phyloP scores from a whole-genome alignment of 2,329 filamentous ascomycete genomes.

The Exophiala lecanii-corni region DNA sequence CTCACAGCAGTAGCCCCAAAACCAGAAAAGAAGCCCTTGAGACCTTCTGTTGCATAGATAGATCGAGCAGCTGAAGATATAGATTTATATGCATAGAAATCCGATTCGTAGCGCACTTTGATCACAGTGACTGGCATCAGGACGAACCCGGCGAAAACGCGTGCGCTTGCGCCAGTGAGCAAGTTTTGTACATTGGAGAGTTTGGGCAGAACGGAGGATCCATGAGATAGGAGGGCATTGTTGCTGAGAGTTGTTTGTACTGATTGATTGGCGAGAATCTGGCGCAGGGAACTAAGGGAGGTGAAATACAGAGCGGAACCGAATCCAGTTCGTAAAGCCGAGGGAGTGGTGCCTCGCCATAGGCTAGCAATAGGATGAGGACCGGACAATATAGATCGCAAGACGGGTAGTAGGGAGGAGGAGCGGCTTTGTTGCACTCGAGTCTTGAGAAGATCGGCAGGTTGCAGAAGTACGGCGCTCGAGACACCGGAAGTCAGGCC shows the following conservation, averaged over 20 bases:
- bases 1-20: conserved; percentile 90
- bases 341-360: conserved; percentile 90
- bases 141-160: conserved; percentile 80
- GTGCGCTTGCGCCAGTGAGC: conserved; percentile 73
- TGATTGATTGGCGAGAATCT: conserved; percentile 43
- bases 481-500: conserved; percentile 82
- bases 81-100: conserved; percentile 75
- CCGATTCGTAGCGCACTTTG: conserved; percentile 93
- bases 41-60: conserved; percentile 67
- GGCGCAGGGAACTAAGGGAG: conserved; percentile 76
- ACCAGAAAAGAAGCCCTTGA: conserved; percentile 84
- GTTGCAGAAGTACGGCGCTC: conserved; percentile 86
- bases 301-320: conserved; percentile 94
- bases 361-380: conserved; percentile 66
- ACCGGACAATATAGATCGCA: conserved; percentile 64
- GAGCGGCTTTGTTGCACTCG: conserved; percentile 82
- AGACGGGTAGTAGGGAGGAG: conserved; percentile 62
- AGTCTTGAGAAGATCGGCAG: conserved; percentile 93
- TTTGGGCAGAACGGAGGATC: conserved; percentile 65
- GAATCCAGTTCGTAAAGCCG: conserved; percentile 86
- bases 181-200: conserved; percentile 82
- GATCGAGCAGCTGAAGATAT: conserved; percentile 67
- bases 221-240: conserved; percentile 7
- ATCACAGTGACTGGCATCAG: conserved; percentile 96
- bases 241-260: conserved; percentile 20